Evolutionary conservation across 805 yeast species (phyloP).

Genomic region (Candida arabinofermentans): DNA sequence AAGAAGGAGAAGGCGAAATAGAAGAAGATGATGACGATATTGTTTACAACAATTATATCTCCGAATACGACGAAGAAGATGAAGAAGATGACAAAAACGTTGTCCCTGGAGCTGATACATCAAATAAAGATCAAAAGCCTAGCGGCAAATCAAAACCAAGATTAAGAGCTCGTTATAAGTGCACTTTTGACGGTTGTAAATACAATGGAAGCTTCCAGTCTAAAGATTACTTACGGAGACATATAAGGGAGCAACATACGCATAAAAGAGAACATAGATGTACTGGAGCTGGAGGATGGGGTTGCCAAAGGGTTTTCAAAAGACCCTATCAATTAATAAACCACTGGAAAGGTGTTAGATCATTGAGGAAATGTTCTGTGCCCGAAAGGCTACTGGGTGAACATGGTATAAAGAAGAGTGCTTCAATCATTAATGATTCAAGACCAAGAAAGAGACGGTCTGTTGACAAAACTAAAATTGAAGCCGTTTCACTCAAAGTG

Average conservation of each 20-base stretch:
- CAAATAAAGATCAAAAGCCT: neutral
- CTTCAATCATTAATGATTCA: neutral
- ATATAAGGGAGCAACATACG: slow-evolving; percentile 27
- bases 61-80: neutral
- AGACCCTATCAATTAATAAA: slow-evolving; percentile 32
- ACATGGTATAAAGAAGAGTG: neutral
- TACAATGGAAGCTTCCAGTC: slow-evolving; percentile 26
- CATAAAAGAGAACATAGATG: slow-evolving; percentile 20
- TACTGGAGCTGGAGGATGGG: slow-evolving; percentile 22
- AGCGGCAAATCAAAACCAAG: neutral
- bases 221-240: slow-evolving; percentile 23
- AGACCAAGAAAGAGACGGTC: neutral
- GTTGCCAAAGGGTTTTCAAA: slow-evolving; percentile 30
- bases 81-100: neutral
- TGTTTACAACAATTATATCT: neutral
- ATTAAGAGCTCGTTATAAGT: slow-evolving; percentile 5
- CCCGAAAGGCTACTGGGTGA: slow-evolving; percentile 19
- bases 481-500: too few species aligned
- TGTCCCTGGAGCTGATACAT: neutral
- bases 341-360: slow-evolving; percentile 32
- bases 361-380: slow-evolving; percentile 27
- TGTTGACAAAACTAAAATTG: too few species aligned
- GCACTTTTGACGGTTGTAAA: slow-evolving; percentile 15
- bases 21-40: neutral
- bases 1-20: neutral